Base-by-base conservation (phyloP, 2,329 filamentous ascomycete genomes). In the Taxawa tesnikishii region DNA sequence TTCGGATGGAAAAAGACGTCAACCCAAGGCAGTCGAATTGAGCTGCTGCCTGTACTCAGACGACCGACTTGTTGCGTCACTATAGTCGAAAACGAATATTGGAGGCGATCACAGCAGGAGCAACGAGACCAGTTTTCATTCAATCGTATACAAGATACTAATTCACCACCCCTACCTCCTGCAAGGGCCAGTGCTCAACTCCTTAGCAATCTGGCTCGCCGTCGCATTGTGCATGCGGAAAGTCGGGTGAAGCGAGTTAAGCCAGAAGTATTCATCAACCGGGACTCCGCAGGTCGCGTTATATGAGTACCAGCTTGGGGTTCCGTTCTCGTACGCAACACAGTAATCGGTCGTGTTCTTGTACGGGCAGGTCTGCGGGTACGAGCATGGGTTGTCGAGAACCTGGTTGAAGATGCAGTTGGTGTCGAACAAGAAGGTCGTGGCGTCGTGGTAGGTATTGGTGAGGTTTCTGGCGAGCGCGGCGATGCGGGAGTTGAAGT, bases 191-290 rank as follows among this genome's bases (percentile, higher is more conserved):
- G n/a, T 28, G 8, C 13, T 38, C 29, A 50, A 27, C 33, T 39
- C 31, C 12, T 46, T 36, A 4, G 61, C 58, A 26, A 75, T 53
- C 30, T 56, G 49, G 36, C 67, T 53, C 1, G 73, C 74, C 6
- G 74, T 64, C 5, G 67, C 67, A 31, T 75, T 68, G 40, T 78
- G 73, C 32, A 77, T 64, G 0, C 70, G 64, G 46, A 68, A 73
- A 0, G 73, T 78, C n/a, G 75, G 74, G 45, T 79, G 75, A 40
- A 79, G 48, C 24, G 51, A 59, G 43, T 79, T 77, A 17, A 77
- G 54, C 74, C 73, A 79, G 43, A 78, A 67, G 47, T 77, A 78
- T 52, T 77, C 55, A 45, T 77, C 68, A 3, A 75, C 70, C 0
- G 68, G 55, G 27, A 70, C 50, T 2, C 58, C 57, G 46, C 74